phyloP scores from a whole-genome alignment of 805 yeast species.

The Saccharomycopsis sp. region DNA sequence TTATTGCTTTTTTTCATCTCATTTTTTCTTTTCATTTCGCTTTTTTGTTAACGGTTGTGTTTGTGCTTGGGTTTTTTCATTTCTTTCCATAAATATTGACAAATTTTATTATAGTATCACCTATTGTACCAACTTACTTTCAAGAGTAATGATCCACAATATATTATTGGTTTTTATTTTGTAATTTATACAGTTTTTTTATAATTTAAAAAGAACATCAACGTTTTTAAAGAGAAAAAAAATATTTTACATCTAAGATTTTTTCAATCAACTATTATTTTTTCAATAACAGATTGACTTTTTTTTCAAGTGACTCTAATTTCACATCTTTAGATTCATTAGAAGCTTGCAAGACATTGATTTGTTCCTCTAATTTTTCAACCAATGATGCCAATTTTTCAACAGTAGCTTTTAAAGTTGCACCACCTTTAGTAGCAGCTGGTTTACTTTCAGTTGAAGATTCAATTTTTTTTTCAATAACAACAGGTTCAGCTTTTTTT shows the following conservation, averaged over 20 bases:
- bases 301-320: constrained; percentile 46
- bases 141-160: not conserved
- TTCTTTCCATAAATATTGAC: too few species aligned
- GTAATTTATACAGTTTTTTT: too few species aligned
- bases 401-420: constrained; percentile 62
- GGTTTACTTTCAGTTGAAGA: constrained; percentile 5
- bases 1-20: not conserved
- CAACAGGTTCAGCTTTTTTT: constrained; percentile 18
- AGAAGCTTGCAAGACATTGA: constrained; percentile 39
- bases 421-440: constrained; percentile 19
- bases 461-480: constrained; percentile 16
- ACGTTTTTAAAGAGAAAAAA: not conserved
- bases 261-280: constrained; percentile 26
- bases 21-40: not conserved
- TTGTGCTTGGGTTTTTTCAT: not conserved
- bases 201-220: not conserved
- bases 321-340: constrained; percentile 59
- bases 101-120: too few species aligned
- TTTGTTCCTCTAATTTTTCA: constrained; percentile 43
- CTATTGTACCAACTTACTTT: not conserved
- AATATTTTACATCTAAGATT: constrained; percentile 19
- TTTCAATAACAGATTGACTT: constrained; percentile 43
- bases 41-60: not conserved
- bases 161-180: not conserved
- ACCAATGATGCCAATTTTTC: constrained; percentile 56